These are phyloP conservation scores for Musa balbisiana DNA, from an alignment of 202 grass and related monocot species.

Conservation along the genomic window DNA sequence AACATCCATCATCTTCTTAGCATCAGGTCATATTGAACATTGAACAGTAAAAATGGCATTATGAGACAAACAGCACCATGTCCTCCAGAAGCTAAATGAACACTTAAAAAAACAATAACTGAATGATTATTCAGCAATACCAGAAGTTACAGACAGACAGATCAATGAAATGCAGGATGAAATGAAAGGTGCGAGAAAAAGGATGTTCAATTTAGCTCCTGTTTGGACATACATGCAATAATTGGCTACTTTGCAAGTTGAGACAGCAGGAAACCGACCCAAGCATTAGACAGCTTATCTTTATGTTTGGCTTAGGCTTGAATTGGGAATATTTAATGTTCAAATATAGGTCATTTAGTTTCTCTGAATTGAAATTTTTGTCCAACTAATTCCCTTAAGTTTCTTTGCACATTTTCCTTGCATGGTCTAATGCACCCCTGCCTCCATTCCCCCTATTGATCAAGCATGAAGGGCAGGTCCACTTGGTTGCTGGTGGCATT, in stretches of 20 bases:
- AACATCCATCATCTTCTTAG: constrained; percentile 12
- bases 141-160: background rate
- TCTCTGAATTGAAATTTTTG: no score
- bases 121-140: background rate
- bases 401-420: background rate
- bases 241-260: no score
- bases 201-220: background rate
- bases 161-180: background rate
- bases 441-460: no score
- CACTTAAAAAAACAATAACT: background rate
- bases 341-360: no score
- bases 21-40: constrained; percentile 1
- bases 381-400: background rate
- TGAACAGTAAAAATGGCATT: background rate
- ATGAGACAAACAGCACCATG: background rate
- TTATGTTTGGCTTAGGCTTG: no score
- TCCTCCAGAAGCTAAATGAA: background rate
- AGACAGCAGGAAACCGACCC: no score
- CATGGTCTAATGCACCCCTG: background rate
- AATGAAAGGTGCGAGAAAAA: background rate
- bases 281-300: no score
- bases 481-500: no score
- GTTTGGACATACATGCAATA: no score
- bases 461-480: no score
- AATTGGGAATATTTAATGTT: no score